Evolutionary conservation across 164 flowering plant genomes (phyloP), one percentile per base, ranked within the genome.

Genomic region (Cinnamomum chago): DNA sequence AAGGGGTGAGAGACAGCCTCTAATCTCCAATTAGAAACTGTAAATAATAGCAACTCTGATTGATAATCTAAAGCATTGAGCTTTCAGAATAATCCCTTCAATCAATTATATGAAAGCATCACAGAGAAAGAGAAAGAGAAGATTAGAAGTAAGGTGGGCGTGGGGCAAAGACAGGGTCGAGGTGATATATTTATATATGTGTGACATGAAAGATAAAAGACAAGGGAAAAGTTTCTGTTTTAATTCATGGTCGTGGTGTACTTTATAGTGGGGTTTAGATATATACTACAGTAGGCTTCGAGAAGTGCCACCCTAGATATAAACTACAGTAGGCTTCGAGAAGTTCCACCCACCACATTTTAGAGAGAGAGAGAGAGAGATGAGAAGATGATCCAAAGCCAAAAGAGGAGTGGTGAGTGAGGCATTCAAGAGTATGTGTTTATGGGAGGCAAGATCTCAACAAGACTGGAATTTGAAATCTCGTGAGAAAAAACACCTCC

Each of bases 381-480:
- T 12, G 58, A 18, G 13, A 1, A 12, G 20, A 20, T 24, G 62
- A 64, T 6, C n/a, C n/a, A n/a, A n/a, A n/a, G n/a, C 62, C 62
- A 17, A 27, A 50, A 50, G 33, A 58, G 28, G 33, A 70, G 33
- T 30, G 33, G 33, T 5, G 73, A 5, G 25, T 5, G 17, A 18
- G 14, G 24, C 50, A 47, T 27, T 23, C 62, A 65, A 14, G 33
- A 28, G 64, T 18, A 22, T 50, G 47, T 6, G 70, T 35, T 35
- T 6, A 5, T 5, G 7, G 47, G 47, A 1, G 10, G 47, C 47
- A 35, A 5, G 82, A 82, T 81, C 66, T 80, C 82, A 83, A 84
- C 88, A 90, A 89, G 90, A 76, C 65, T 52, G 77, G 88, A 87
- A 89, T 90, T 87, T 87, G 86, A 81, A 83, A 85, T 85, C 87